Percentiles rank a stretch among this genome's conserved stretches.
Conservation (phyloP, 163 green algal genomes). For the Chlamydomonas reinhardtii region DNA sequence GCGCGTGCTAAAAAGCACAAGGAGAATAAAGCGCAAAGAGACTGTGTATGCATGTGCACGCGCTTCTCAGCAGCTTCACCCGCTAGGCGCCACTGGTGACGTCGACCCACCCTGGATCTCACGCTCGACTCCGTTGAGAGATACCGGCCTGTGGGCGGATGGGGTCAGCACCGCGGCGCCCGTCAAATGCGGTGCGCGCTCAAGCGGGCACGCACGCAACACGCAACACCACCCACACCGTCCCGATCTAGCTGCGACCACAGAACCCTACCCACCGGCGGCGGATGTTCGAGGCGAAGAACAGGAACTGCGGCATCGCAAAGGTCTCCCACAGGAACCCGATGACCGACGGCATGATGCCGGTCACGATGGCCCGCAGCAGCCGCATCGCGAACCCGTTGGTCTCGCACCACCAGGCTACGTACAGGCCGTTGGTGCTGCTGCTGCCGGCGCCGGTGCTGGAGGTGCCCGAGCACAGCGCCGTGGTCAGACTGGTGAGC, state of each 20-base stretch:
- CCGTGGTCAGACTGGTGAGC: slow-evolving; percentile 1
- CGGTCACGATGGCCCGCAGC: not conserved
- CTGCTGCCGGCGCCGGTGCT: too few species aligned
- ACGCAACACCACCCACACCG: too few species aligned
- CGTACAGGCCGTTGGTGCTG: slow-evolving; percentile 11
- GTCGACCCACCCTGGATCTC: slow-evolving; percentile 32
- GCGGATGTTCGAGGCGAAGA: slow-evolving; percentile 3
- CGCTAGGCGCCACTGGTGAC: too few species aligned
- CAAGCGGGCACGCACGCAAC: too few species aligned
- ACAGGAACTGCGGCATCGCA: slow-evolving; percentile 15
- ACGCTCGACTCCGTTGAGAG: slow-evolving; percentile 14
- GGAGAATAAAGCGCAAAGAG: too few species aligned
- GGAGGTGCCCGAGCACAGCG: not conserved
- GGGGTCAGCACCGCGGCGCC: too few species aligned
- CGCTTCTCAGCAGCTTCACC: too few species aligned
- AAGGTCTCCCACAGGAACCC: slow-evolving; percentile 15
- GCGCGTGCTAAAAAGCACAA: too few species aligned
- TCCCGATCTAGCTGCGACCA: too few species aligned
- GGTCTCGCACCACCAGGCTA: slow-evolving; percentile 12
- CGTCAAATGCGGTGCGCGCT: too few species aligned
- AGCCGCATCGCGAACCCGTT: not conserved
- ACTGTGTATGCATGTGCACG: too few species aligned
- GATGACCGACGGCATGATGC: slow-evolving; percentile 16
- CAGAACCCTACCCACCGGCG: slow-evolving; percentile 6
- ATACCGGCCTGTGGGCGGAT: not conserved